Percentiles rank a stretch among this genome's conserved stretches.
These are phyloP conservation scores for Calophaca sinica DNA, from an alignment of 306 rosid species.

Conservation along the genomic window DNA sequence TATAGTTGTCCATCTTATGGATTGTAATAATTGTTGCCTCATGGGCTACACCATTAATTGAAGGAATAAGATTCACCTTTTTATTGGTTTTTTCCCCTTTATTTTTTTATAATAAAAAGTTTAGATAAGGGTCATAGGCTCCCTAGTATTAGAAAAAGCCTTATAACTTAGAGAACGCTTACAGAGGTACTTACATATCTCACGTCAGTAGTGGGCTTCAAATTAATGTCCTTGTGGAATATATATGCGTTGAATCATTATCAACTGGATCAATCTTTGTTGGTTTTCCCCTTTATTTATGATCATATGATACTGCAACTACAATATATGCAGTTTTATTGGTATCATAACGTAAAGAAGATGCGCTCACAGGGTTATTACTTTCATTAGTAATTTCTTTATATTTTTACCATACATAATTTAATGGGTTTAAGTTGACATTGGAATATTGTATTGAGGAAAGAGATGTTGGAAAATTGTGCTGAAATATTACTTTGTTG, in stretches of 20 bases:
- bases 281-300: background rate
- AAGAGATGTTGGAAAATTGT: constrained; percentile 4
- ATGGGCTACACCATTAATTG: background rate
- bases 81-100: background rate
- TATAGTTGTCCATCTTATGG: background rate
- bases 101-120: too few relatives aligned
- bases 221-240: too few relatives aligned
- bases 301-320: background rate
- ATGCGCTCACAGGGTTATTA: too few relatives aligned
- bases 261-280: too few relatives aligned
- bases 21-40: constrained; percentile 4
- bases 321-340: background rate
- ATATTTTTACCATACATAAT: background rate
- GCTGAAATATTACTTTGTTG: background rate
- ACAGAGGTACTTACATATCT: too few relatives aligned
- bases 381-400: background rate
- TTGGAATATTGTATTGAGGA: background rate
- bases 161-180: too few relatives aligned
- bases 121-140: too few relatives aligned
- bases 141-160: too few relatives aligned
- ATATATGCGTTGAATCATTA: too few relatives aligned
- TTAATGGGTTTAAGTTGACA: background rate
- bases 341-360: too few relatives aligned
- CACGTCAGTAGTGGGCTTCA: too few relatives aligned
- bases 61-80: constrained; percentile 16